Evolutionary conservation across 164 flowering plant genomes (phyloP).

Genomic region (Nelumbo lutea): DNA sequence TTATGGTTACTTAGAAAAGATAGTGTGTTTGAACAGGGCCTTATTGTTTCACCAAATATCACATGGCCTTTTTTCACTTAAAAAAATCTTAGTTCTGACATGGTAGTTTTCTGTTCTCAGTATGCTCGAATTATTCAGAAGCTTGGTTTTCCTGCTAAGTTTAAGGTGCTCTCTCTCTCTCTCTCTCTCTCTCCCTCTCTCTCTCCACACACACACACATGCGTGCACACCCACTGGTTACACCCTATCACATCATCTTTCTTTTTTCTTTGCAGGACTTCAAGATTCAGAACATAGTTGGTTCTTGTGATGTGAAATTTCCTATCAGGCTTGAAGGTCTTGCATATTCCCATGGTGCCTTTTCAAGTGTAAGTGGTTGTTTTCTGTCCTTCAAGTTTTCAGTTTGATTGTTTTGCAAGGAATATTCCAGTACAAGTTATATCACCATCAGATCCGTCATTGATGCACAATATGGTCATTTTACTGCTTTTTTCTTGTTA

Average conservation of each 20-base stretch:
- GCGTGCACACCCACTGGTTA: not conserved
- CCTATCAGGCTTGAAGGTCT: constrained; percentile 90
- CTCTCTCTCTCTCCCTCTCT: not conserved
- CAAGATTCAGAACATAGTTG: constrained; percentile 89
- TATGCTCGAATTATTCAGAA: constrained; percentile 94
- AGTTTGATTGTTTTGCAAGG: not conserved
- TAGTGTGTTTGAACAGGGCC: no score
- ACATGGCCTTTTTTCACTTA: no score
- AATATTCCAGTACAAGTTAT: no score
- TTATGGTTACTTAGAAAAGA: no score
- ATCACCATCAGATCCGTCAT: no score
- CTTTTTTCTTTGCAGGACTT: constrained; percentile 50
- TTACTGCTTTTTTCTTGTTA: not conserved
- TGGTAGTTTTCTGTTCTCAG: constrained; percentile 29
- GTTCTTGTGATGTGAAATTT: constrained; percentile 92
- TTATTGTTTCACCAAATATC: no score
- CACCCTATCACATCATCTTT: not conserved
- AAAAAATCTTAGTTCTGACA: not conserved
- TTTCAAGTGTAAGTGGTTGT: constrained; percentile 62
- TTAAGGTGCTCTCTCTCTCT: constrained; percentile 50
- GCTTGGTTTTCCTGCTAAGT: constrained; percentile 88
- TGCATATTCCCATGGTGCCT: constrained; percentile 76
- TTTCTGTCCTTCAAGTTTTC: no score
- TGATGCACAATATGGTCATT: not conserved
- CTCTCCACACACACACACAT: no score